Evolutionary conservation across 306 rosid genomes (phyloP).

Genomic region (Astragalus glycyphyllos): DNA sequence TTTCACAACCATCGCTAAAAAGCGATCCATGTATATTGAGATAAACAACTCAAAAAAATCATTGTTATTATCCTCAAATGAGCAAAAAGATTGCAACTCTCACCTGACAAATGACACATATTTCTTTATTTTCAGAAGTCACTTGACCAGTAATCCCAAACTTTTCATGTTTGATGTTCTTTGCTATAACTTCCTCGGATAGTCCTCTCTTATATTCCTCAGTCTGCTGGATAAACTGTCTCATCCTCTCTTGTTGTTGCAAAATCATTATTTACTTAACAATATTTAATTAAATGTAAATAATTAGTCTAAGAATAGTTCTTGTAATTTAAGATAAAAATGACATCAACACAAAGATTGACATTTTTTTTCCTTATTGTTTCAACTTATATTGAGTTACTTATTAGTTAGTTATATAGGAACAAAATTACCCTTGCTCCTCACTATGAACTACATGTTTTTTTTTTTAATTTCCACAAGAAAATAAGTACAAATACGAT

Average conservation of each 20-base stretch:
- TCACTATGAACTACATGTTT: no score
- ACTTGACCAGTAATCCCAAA: neutral
- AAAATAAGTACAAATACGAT: no score
- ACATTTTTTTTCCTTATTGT: no score
- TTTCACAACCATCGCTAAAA: no score
- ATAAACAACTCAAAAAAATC: no score
- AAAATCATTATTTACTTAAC: neutral
- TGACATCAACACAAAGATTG: no score
- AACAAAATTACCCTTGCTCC: neutral
- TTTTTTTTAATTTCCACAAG: no score
- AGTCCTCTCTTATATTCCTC: neutral
- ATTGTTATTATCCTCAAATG: neutral
- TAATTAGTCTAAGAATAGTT: no score
- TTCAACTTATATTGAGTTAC: no score
- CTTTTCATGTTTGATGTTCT: neutral
- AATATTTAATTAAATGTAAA: neutral
- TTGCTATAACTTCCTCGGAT: constrained; percentile 1
- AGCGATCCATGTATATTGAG: no score
- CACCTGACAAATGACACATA: constrained; percentile 47
- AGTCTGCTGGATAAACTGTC: neutral
- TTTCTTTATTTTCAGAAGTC: constrained; percentile 11
- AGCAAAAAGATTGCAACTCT: neutral
- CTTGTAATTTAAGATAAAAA: neutral
- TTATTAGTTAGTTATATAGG: no score
- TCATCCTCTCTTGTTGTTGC: neutral